Base-by-base conservation (phyloP, 78 protist species). In the Parvularia atlantis region DNA sequence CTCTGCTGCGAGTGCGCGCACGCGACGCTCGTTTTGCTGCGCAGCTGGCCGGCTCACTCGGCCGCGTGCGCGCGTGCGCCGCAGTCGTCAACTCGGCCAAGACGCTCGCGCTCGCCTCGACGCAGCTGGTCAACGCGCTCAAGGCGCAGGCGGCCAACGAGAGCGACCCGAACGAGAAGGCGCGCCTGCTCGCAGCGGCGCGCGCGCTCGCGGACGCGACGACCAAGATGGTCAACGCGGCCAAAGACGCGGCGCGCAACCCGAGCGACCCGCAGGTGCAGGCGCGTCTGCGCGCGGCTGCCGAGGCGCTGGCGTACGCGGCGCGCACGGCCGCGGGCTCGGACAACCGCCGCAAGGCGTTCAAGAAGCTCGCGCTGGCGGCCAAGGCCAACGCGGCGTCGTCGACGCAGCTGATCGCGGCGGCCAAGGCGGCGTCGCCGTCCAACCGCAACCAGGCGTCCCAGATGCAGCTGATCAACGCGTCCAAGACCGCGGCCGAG, bases 371-470 rank as follows among this genome's bases (percentile, higher is more conserved):
- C 19, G 66, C 16, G 31, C 31, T 13, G 16, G 76, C 76, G 2
- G 70, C 72, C 28, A 57, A 69, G 59, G 20, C 50, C 59, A 22
- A 66, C 9, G 40, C 76, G 22, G 60, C 66, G 24, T 1, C 43
- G 31, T 0, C 60, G 20, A 26, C 74, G n/a, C 70, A 69, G 69
- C 76, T 77, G 31, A 52, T 69, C 35, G 11, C 52, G 1, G 82
- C 82, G 17, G 17, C 71, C 35, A 36, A 28, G 20, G 66, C 46
- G 30, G 31, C 71, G 4, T 1, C 36, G 24, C 7, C 65, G 26
- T 26, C 43, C 46, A 69, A 66, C 50, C 46, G 76, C 28, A 69
- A 69, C 48, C 40, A 37, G 64, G 75, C 76, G 9, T 31, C 73
- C 33, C 70, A 57, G 30, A 30, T 65, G 62, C 76, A 61, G 53